Evolutionary conservation across 257 asterid species (phyloP).

Genomic region (Solanum bukasovii): DNA sequence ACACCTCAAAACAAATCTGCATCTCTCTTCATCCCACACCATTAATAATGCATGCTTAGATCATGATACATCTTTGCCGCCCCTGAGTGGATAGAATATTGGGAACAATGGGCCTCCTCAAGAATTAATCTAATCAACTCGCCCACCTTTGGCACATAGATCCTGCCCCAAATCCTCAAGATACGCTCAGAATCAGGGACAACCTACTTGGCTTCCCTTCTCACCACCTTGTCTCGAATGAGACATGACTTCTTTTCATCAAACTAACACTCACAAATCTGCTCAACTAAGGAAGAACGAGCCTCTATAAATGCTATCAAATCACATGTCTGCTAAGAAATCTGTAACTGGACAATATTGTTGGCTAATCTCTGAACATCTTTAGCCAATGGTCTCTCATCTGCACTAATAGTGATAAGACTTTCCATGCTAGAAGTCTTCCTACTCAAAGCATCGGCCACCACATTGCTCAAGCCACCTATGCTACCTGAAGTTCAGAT

Average conservation of each 20-base stretch:
- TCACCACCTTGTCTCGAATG: neutral
- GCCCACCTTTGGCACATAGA: neutral
- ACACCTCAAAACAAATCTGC: neutral
- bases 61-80: neutral
- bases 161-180: neutral
- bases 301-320: neutral
- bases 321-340: neutral
- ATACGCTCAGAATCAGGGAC: neutral
- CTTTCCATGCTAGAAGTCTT: neutral
- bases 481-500: too few species aligned
- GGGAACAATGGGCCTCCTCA: neutral
- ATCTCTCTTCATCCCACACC: neutral
- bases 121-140: neutral
- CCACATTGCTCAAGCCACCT: neutral
- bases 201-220: neutral
- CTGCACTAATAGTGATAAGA: too few species aligned
- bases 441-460: neutral
- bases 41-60: neutral
- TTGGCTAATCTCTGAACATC: neutral
- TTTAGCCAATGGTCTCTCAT: neutral
- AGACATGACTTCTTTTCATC: neutral
- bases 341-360: neutral
- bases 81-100: too few species aligned
- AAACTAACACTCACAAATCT: neutral
- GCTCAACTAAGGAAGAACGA: neutral